Percentiles rank a stretch among this genome's conserved stretches.
Evolutionary conservation across 345 rosid species (phyloP).

Genomic region (Schrenkiella parvula): DNA sequence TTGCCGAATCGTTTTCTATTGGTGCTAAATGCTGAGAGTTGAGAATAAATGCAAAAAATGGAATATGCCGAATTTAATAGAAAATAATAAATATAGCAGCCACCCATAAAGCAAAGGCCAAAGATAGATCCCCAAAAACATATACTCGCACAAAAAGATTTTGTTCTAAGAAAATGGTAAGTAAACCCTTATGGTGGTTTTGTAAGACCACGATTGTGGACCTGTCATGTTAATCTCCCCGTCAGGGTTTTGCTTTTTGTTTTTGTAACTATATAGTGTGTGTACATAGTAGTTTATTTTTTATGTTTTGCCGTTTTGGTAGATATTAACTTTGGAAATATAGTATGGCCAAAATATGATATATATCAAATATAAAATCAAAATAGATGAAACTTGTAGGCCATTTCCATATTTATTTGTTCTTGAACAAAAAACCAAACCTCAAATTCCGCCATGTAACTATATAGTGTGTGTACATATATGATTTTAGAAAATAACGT

Average conservation of each 20-base stretch:
- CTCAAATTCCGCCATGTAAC: background rate
- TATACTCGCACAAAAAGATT: background rate
- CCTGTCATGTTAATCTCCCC: background rate
- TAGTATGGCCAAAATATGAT: background rate
- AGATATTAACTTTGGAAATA: background rate
- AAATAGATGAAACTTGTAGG: background rate
- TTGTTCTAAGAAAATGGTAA: background rate
- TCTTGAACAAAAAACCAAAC: background rate
- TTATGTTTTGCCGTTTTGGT: background rate
- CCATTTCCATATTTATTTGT: background rate
- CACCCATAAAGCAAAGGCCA: background rate
- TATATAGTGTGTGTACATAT: no score
- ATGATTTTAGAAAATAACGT: background rate
- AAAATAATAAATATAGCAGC: background rate
- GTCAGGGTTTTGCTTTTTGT: background rate
- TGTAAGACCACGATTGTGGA: background rate
- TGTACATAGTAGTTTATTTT: background rate
- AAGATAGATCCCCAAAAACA: background rate
- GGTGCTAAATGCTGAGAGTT: background rate
- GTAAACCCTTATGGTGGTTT: background rate
- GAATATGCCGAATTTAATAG: background rate
- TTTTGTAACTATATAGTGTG: background rate
- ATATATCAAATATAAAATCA: background rate
- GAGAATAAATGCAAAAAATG: conserved; percentile 3
- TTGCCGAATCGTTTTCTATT: background rate